phyloP scores from a whole-genome alignment of 169 alveolate genomes.

The Cryptosporidium bovis region DNA sequence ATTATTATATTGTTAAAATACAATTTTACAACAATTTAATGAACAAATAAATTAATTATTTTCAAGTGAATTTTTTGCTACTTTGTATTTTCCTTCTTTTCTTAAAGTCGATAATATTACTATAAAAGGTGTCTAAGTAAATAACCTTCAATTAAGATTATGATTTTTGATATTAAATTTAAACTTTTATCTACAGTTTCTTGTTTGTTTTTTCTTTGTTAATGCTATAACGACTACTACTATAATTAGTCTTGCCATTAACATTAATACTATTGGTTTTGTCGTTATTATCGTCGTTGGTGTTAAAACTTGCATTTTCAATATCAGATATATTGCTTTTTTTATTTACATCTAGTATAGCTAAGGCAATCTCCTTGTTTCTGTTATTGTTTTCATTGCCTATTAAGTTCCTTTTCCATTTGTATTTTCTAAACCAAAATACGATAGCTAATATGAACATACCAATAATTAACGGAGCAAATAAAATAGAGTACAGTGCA shows the following conservation, averaged over 20 bases:
- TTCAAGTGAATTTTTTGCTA: no score
- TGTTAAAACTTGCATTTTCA: conserved; percentile 56
- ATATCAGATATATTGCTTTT: conserved; percentile 23
- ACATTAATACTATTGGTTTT: background rate
- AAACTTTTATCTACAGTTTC: background rate
- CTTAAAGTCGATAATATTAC: no score
- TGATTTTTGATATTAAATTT: background rate
- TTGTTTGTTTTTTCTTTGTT: background rate
- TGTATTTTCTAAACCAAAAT: conserved; percentile 66
- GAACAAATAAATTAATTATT: no score
- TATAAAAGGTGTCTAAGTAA: background rate
- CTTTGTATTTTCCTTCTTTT: no score
- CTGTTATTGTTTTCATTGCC: background rate
- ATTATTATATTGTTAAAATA: no score
- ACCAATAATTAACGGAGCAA: conserved; percentile 61
- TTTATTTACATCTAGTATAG: conserved; percentile 54
- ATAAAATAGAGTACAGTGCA: conserved; percentile 61
- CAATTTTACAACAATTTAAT: no score
- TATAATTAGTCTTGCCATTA: background rate
- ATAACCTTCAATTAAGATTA: background rate
- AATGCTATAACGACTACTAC: background rate
- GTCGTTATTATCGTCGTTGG: background rate
- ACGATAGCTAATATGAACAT: conserved; percentile 49
- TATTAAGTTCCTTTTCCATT: conserved; percentile 45
- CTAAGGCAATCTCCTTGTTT: conserved; percentile 14